phyloP scores from a whole-genome alignment of 2,329 filamentous ascomycete genomes.

The Sordariomycetes sp. region DNA sequence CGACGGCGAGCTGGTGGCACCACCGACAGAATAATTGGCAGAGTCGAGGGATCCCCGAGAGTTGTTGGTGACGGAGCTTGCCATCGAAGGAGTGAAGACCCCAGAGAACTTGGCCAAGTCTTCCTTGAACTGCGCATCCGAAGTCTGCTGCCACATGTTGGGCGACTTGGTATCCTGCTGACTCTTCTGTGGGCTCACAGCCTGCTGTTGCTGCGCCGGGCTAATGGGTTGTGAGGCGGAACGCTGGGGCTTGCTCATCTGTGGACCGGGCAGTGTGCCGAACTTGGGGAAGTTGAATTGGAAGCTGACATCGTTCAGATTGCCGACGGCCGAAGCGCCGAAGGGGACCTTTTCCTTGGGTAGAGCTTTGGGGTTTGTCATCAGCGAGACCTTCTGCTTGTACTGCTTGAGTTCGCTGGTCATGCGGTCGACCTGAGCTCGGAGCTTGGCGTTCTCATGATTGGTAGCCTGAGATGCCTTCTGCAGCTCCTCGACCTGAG shows the following conservation, averaged over 20 bases:
- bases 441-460: slow-evolving; percentile 76
- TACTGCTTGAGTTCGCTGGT: slow-evolving; percentile 82
- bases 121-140: slow-evolving; percentile 26
- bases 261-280: slow-evolving; percentile 56
- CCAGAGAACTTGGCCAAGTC: slow-evolving; percentile 46
- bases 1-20: slow-evolving; percentile 55
- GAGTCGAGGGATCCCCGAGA: slow-evolving; percentile 45
- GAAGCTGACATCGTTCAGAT: slow-evolving; percentile 69
- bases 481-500: slow-evolving; percentile 65
- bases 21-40: slow-evolving; percentile 32
- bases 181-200: slow-evolving; percentile 11
- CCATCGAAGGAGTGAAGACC: slow-evolving; percentile 49
- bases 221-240: slow-evolving; percentile 21
- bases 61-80: slow-evolving; percentile 32
- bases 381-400: slow-evolving; percentile 70
- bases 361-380: slow-evolving; percentile 24
- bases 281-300: slow-evolving; percentile 96
- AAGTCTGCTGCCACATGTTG: not conserved
- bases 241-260: slow-evolving; percentile 15
- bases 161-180: slow-evolving; percentile 13
- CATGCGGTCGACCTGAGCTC: slow-evolving; percentile 81
- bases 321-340: slow-evolving; percentile 41
- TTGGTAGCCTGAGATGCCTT: slow-evolving; percentile 76
- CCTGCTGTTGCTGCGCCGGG: slow-evolving; percentile 15
- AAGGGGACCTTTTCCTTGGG: slow-evolving; percentile 30